Evolutionary conservation across 768 basidiomycete species (phyloP), one percentile per base, ranked within the genome.

Genomic region (Pleurotus ostreatus): DNA sequence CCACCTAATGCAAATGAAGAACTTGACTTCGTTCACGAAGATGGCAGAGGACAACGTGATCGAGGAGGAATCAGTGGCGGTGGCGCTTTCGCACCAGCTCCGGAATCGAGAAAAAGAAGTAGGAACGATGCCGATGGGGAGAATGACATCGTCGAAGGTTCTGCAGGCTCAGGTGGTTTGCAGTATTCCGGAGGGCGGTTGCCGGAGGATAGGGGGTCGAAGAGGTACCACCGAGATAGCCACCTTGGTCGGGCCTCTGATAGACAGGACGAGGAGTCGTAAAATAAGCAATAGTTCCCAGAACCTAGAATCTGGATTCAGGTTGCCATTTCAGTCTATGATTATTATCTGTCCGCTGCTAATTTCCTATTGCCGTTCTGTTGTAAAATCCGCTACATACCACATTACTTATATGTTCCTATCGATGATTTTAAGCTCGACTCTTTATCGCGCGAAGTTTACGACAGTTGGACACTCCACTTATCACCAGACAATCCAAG

Each of bases 101-200:
- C 73, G 60, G 75, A 75, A 62, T 67, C 77, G 40, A 79, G 82
- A 66, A 87, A 85, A 65, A 77, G 85, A 55, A 75, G 71, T 60
- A 75, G 82, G 57, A 78, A 78, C 49, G 85, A 87, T 54, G 83
- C 85, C 83, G 85, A 88, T 41, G 73, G 80, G 47, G 83, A 84
- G 55, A 80, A 71, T 46, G 79, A 79, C 25, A 74, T 78, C 71
- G 79, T 80, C 66, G 75, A 60, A 72, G 64, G 23, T 58, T 64
- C 59, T 20, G 67, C 62, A 49, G 64, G 66, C 39, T 66, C 63
- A 53, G 69, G 65, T 55, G 63, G 63, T 53, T 57, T 64, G 30
- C 57, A 66, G 59, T 80, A 75, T 59, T 22, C 68, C 16, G 68
- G 69, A 57, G 70, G 64, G 46, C 69, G 75, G 63, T 66, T 71